These are phyloP conservation scores for Nyctanthes arbortristis DNA, from an alignment of 257 asterid genomes.

Conservation along the genomic window DNA sequence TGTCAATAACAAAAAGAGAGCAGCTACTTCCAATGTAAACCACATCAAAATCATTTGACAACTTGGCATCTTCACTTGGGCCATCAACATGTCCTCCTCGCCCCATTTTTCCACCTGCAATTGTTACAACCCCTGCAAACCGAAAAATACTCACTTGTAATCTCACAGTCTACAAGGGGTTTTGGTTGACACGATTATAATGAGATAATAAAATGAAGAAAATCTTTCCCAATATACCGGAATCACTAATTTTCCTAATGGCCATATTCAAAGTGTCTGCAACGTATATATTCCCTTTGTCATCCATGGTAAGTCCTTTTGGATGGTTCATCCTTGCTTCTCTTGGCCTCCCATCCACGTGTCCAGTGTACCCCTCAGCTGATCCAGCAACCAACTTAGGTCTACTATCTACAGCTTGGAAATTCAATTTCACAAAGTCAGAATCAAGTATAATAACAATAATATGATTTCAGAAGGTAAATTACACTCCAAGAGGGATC, in stretches of 20 bases:
- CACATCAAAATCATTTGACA: conserved; percentile 83
- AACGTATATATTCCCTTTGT: conserved; percentile 74
- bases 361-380: conserved; percentile 85
- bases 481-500: neutral
- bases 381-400: conserved; percentile 93
- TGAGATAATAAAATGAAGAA: neutral
- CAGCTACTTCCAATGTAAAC: conserved; percentile 77
- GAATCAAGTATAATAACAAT: neutral
- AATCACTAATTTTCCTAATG: conserved; percentile 77
- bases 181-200: neutral
- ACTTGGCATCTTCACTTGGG: conserved; percentile 89
- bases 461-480: neutral
- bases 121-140: conserved; percentile 76
- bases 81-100: conserved; percentile 94
- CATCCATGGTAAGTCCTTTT: conserved; percentile 81
- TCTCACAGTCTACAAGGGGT: neutral
- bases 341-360: conserved; percentile 87
- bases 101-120: conserved; percentile 82
- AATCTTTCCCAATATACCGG: conserved; percentile 43
- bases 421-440: conserved; percentile 14
- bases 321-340: conserved; percentile 94
- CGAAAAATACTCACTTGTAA: neutral
- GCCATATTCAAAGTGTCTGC: conserved; percentile 98
- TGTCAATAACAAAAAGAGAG: conserved; percentile 77
- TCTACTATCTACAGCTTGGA: conserved; percentile 66